These are phyloP conservation scores for Paecilomyces fulvus DNA, from an alignment of 2,329 filamentous ascomycete genomes.

Conservation along the genomic window DNA sequence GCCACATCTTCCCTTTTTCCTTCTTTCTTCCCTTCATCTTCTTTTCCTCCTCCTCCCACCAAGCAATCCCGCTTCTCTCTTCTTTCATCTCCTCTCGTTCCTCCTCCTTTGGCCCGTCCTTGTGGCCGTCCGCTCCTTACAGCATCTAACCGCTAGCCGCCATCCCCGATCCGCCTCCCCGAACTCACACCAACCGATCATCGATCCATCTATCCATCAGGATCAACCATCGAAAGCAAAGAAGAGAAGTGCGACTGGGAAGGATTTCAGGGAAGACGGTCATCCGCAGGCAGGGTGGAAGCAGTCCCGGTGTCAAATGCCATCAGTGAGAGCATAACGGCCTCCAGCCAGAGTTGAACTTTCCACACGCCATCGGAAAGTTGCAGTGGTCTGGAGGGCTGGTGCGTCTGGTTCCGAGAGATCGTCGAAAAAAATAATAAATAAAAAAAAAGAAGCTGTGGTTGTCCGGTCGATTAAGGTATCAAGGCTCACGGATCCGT, in stretches of 20 bases:
- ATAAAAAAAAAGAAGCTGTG: neutral
- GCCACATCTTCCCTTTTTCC: slow-evolving; percentile 7
- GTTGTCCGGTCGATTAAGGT: neutral
- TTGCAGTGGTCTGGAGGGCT: slow-evolving; percentile 20
- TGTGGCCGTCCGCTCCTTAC: slow-evolving; percentile 34
- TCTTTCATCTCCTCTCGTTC: slow-evolving; percentile 7
- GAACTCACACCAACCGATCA: neutral
- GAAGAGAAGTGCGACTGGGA: neutral
- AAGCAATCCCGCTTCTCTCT: slow-evolving; percentile 4
- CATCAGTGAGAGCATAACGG: slow-evolving; percentile 12
- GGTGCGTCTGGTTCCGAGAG: slow-evolving; percentile 13
- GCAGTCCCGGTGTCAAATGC: slow-evolving; percentile 11
- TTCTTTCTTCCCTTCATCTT: slow-evolving; percentile 9
- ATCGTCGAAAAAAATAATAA: too few relatives aligned
- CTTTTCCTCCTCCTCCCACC: slow-evolving; percentile 4
- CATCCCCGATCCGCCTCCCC: neutral
- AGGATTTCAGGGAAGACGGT: neutral
- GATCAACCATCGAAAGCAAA: neutral
- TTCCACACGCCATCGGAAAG: slow-evolving; percentile 16
- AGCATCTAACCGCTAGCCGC: neutral
- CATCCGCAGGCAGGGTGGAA: neutral
- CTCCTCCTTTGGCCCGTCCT: slow-evolving; percentile 17
- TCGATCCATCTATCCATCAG: neutral
- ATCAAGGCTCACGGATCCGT: slow-evolving; percentile 7
- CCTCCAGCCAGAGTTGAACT: slow-evolving; percentile 20